Conservation (phyloP, 2,329 filamentous ascomycete genomes). For the Myotisia sp. region DNA sequence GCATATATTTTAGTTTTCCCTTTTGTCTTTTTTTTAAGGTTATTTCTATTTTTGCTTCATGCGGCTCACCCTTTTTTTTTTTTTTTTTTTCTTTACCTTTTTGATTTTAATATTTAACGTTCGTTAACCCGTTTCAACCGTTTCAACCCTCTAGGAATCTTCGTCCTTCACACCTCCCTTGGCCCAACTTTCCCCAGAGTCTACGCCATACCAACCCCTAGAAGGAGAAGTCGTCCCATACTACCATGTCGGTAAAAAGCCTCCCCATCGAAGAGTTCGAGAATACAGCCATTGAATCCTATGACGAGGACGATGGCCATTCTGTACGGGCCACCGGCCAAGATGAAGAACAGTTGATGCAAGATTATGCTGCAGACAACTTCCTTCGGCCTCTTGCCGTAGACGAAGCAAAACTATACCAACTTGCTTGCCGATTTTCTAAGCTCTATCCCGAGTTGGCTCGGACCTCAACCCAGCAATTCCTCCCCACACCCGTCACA, state of each 20-base stretch:
- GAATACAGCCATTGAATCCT: constrained; percentile 9
- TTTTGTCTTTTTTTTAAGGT: no score
- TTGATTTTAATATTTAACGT: no score
- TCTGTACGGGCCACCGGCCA: constrained; percentile 1
- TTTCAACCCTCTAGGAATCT: no score
- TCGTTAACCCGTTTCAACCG: no score
- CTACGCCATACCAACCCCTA: neutral
- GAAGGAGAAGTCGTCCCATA: neutral
- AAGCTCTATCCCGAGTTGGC: constrained; percentile 32
- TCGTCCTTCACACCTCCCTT: neutral
- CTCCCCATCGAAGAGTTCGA: constrained; percentile 5
- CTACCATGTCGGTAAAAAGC: constrained; percentile 8
- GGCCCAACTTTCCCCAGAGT: neutral
- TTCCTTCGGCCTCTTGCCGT: constrained; percentile 29
- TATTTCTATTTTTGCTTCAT: no score
- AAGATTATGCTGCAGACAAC: constrained; percentile 25
- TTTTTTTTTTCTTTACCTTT: no score
- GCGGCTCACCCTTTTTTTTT: no score
- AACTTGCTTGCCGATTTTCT: constrained; percentile 33
- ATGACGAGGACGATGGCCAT: constrained; percentile 21
- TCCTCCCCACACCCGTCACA: constrained; percentile 35
- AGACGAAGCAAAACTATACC: constrained; percentile 31
- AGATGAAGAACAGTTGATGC: constrained; percentile 17
- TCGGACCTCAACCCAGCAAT: constrained; percentile 32
- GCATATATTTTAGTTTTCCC: no score